Evolutionary conservation across 2,329 filamentous ascomycete genomes (phyloP), one percentile per base, ranked within the genome.

Genomic region (Purpureocillium lavendulum): DNA sequence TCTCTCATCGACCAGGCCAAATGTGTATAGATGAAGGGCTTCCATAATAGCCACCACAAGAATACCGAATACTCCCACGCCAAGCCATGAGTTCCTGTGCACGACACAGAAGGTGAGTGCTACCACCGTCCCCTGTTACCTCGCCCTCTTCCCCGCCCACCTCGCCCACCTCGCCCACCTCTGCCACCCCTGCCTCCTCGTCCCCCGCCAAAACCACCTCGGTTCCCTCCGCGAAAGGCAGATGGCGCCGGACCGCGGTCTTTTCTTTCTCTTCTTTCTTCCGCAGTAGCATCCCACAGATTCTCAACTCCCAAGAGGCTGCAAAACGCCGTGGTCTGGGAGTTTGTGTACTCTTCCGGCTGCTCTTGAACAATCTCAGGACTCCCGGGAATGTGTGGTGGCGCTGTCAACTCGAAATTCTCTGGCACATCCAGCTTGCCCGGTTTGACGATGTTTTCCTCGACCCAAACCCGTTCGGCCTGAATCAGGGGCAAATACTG

Each of bases 271-370:
- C 65, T 63, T 37, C 80, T 73, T 57, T 94, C 85, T 51, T 87
- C 80, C 3, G 82, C 74, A n/a, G 66, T 78, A 2, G 83, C 75
- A 50, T 84, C 71, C 68, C 78, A 94, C 9, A 80, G 70, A 57
- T 97, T 94, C 6, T 75, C 65, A 28, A 98, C 80, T 8, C 75
- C 80, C 1, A 97, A 52, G 40, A 97, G 62, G 40, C 80, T 67
- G 60, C 92, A 98, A 56, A 90, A 97, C 3, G 69, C 62, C n/a
- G 67, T 69, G 7, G 88, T 97, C 63, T 97, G 90, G 11, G 84
- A 82, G 54, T 92, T 97, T 4, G 79, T 87, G 57, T 90, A 90
- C 61, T 96, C 89, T 2, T 70, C 66, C 2, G 88, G 87, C 57
- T 80, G 74, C n/a, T 80, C 67, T 0, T 67, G 52, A 0, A 78